Evolutionary conservation across 805 yeast species (phyloP), one percentile per base, ranked within the genome.

Genomic region (Limtongia smithiae): DNA sequence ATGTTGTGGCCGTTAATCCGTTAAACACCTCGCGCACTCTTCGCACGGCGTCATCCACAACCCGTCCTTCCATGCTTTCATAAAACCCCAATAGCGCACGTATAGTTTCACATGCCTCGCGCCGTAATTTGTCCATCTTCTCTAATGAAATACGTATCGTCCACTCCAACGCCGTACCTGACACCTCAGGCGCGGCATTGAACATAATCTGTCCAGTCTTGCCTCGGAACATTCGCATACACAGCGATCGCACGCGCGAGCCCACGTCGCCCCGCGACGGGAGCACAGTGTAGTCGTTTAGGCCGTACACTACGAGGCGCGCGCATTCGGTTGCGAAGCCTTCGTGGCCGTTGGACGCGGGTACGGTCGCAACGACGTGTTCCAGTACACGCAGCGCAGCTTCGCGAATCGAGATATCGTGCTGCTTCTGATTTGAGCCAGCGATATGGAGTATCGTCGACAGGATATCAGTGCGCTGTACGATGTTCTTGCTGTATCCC

Each of bases 191-290:
- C 2, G 37, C 33, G 14, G n/a, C 12, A 27, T 6, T 7, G n/a
- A 41, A 30, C 14, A 39, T 12, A 1, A 43, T 31, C 8, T 7
- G 4, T 0, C 43, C 41, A 3, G 59, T 33, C 54, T 75, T 71
- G 1, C 57, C 18, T 0, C 53, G 44, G 0, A 82, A 63, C 2
- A 80, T 59, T 4, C 57, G 32, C 2, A 84, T 62, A 1, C 82
- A 70, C 0, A 82, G 73, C 1, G 62, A 55, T 40, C 97, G 69
- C 1, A 88, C 76, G 59, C 80, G 76, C 40, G 86, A 78, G 1
- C 97, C 97, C n/a, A 89, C 90, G 68, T 90, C 97, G 8, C 97
- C 97, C 61, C 86, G 84, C 8, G 45, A 22, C 24, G 79, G 78
- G 0, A 91, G 85, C 1, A 77, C 68, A 0, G 95, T 79, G 63